These are phyloP conservation scores for Phyllachora maydis DNA, from an alignment of 2,329 filamentous ascomycete genomes.

Conservation along the genomic window DNA sequence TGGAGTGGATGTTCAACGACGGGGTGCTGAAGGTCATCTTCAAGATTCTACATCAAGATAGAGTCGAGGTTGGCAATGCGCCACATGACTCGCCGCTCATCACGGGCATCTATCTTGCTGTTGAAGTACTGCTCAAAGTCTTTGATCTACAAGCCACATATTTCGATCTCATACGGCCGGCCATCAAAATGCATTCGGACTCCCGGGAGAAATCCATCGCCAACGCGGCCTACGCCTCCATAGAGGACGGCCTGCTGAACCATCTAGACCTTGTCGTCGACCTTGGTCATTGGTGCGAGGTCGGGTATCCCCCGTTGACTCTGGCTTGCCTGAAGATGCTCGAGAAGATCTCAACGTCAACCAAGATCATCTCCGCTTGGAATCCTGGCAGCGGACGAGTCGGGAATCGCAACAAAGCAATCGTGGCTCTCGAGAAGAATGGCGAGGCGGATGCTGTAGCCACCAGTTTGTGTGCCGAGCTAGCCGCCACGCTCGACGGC, in stretches of 20 bases:
- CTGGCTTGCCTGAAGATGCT: constrained; percentile 64
- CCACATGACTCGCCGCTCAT: constrained; percentile 64
- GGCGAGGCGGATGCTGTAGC: constrained; percentile 66
- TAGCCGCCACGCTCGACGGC: constrained; percentile 51
- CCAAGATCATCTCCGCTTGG: constrained; percentile 56
- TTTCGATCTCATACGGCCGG: constrained; percentile 65
- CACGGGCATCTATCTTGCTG: constrained; percentile 54
- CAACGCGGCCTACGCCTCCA: constrained; percentile 62
- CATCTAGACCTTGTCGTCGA: constrained; percentile 63
- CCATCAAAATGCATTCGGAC: constrained; percentile 46
- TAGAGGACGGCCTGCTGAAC: constrained; percentile 78
- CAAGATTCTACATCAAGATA: constrained; percentile 55
- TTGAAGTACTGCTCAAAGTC: constrained; percentile 67
- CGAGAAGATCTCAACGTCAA: constrained; percentile 69
- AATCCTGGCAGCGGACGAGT: constrained; percentile 37
- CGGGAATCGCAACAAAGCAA: constrained; percentile 58
- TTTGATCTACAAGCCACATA: constrained; percentile 84
- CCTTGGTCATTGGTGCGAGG: constrained; percentile 69
- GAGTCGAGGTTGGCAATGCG: constrained; percentile 49
- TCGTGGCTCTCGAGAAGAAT: constrained; percentile 70
- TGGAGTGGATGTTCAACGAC: constrained; percentile 97
- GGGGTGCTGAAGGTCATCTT: constrained; percentile 68
- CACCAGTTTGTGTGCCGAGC: constrained; percentile 46
- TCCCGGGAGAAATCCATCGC: constrained; percentile 40
- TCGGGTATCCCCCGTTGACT: constrained; percentile 62